A percentile compares a stretch with the other conserved stretches of the same genome.
These are phyloP conservation scores for Ceratocystis papillata DNA, from an alignment of 2,329 filamentous ascomycete genomes.

Conservation along the genomic window DNA sequence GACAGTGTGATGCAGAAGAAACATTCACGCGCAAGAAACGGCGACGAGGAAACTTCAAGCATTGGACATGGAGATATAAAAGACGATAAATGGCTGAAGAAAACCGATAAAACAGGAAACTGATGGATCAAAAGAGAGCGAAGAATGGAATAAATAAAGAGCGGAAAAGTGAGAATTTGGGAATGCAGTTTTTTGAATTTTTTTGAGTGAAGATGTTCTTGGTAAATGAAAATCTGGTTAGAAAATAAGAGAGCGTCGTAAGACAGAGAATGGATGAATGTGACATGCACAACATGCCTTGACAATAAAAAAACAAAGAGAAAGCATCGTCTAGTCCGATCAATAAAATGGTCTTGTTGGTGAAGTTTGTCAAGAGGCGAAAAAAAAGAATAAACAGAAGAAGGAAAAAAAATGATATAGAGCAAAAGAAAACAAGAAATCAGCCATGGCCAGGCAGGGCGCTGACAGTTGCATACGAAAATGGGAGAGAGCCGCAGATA, in stretches of 20 bases:
- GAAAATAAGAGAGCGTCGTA: constrained; percentile 5
- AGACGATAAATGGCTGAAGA: background rate
- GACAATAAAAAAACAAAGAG: constrained; percentile 7
- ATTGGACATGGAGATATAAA: background rate
- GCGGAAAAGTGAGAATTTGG: background rate
- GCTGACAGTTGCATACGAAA: background rate
- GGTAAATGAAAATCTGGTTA: background rate
- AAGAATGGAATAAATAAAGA: background rate
- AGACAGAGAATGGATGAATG: background rate
- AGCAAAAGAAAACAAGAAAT: constrained; percentile 9
- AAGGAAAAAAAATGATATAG: constrained; percentile 17
- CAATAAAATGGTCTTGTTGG: constrained; percentile 11
- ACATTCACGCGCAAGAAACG: too few species aligned
- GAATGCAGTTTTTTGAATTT: background rate
- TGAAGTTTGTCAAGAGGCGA: constrained; percentile 13
- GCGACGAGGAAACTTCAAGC: too few species aligned
- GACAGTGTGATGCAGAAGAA: too few species aligned
- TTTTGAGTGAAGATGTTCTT: constrained; percentile 3
- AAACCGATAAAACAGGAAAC: background rate
- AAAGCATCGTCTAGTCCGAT: constrained; percentile 17
- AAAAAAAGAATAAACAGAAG: constrained; percentile 16
- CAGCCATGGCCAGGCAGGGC: background rate
- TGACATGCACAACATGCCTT: background rate
- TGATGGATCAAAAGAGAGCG: background rate
- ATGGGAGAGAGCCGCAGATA: background rate